Base-by-base conservation (phyloP, 352 stramenopile species). In the Globisporangium iwayamae region DNA sequence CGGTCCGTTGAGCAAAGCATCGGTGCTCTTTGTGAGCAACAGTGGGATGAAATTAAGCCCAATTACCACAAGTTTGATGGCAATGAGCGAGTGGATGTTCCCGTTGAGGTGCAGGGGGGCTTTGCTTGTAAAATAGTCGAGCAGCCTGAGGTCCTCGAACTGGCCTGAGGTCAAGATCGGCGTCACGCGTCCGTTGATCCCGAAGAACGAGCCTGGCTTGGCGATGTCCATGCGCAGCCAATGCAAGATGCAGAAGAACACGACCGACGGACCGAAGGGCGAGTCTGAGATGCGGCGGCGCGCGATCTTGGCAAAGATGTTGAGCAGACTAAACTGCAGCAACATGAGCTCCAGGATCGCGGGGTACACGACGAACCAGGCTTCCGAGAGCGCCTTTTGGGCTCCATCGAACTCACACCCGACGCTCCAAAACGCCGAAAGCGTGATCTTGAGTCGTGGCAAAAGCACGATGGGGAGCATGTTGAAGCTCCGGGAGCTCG, bases 401-500 rank as follows among this genome's bases (percentile, higher is more conserved):
- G 46, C 67, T 11, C 79, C 79, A 38, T 88, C 73, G 36, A 85
- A 86, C 50, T 50, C 32, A 7, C 70, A 81, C 0, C 79, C 79
- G 20, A 69, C 62, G 3, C 67, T 76, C 63, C 63, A 85, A 45
- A 85, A 86, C 4, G 67, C 76, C 9, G 77, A 70, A 14, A 82
- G 66, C 0, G 70, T 75, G 2, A 68, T 65, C 46, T 83, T 84
- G 1, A 87, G 63, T 0, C 76, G 65, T 1, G 77, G 71, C 4
- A 86, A 50, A n/a, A 86, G 53, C 56, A 78, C 59, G 11, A 87
- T 70, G 1, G 77, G 71, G 4, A 83, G 62, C 55, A 87, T 57
- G 50, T 79, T 76, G 36, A 87, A 82, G 3, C 66, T 74, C 1
- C 68, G 63, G 0, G 69, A 74, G 53, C 69, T 73, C 46, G 77